These are phyloP conservation scores for Cutaneotrichosporon arboriforme DNA, from an alignment of 1,284 basidiomycete genomes.

Conservation along the genomic window DNA sequence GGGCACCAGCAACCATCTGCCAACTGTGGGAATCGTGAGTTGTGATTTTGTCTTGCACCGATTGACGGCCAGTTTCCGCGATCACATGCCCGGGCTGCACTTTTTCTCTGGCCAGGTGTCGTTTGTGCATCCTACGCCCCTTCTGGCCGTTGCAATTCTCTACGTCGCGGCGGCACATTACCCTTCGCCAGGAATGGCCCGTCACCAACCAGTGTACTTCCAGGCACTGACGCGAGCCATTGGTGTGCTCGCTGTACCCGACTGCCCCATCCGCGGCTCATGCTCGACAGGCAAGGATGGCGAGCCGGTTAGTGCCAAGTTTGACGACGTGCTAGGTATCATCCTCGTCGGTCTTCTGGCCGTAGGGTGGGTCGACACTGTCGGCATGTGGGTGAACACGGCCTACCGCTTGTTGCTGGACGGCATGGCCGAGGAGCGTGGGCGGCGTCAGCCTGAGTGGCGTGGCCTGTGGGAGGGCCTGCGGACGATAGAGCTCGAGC, in stretches of 20 bases:
- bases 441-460: slow-evolving; percentile 15
- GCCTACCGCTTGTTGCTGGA: slow-evolving; percentile 21
- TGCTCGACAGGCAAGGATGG: slow-evolving; percentile 1
- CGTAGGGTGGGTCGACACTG: slow-evolving; percentile 23
- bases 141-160: slow-evolving; percentile 21
- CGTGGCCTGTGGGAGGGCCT: slow-evolving; percentile 23
- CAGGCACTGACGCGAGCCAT: slow-evolving; percentile 16
- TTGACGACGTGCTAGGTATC: slow-evolving; percentile 22
- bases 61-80: slow-evolving; percentile 19
- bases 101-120: slow-evolving; percentile 23
- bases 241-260: slow-evolving; percentile 15
- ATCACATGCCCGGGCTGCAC: slow-evolving; percentile 23
- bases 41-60: not conserved
- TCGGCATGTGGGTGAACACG: slow-evolving; percentile 23
- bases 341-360: slow-evolving; percentile 19
- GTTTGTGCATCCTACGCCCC: slow-evolving; percentile 18
- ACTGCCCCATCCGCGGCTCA: slow-evolving; percentile 8
- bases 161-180: slow-evolving; percentile 19
- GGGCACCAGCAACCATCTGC: slow-evolving; percentile 5
- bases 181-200: slow-evolving; percentile 14
- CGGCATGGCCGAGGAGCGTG: slow-evolving; percentile 20
- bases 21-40: slow-evolving; percentile 19
- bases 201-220: slow-evolving; percentile 17
- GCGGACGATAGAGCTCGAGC: slow-evolving; percentile 23
- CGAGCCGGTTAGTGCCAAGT: slow-evolving; percentile 13